These are phyloP conservation scores for Saraca asoca DNA, from an alignment of 331 rosid genomes.

Conservation along the genomic window DNA sequence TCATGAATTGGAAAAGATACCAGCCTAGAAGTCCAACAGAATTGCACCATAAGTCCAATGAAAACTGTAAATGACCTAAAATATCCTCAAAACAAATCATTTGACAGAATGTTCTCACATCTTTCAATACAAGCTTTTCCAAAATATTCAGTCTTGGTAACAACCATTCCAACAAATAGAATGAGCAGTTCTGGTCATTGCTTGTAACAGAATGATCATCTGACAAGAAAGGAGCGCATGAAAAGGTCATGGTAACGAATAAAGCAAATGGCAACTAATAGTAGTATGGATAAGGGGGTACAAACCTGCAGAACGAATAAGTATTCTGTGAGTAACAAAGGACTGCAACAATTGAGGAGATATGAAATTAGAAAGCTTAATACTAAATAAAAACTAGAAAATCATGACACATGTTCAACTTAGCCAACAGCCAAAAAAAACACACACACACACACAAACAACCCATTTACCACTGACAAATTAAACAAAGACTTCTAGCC, in stretches of 20 bases:
- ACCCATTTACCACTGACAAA: too few relatives aligned
- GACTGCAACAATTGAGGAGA: constrained; percentile 56
- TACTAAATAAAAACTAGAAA: background rate
- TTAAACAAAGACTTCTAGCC: too few relatives aligned
- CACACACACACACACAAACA: too few relatives aligned
- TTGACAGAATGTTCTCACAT: constrained; percentile 53
- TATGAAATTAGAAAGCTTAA: constrained; percentile 27
- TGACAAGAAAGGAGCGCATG: constrained; percentile 41
- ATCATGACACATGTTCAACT: too few relatives aligned
- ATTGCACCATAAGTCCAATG: constrained; percentile 8
- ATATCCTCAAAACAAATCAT: constrained; percentile 20
- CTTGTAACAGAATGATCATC: constrained; percentile 47
- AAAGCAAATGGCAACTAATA: constrained; percentile 23
- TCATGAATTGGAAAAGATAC: constrained; percentile 35
- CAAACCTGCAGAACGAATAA: constrained; percentile 71
- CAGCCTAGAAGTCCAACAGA: constrained; percentile 39
- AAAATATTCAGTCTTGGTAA: constrained; percentile 54
- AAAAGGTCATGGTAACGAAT: constrained; percentile 9
- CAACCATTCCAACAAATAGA: constrained; percentile 72
- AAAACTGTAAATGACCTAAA: constrained; percentile 9
- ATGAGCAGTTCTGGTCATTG: constrained; percentile 44
- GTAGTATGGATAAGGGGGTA: constrained; percentile 4
- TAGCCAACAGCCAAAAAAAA: too few relatives aligned
- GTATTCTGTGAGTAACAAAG: constrained; percentile 81
- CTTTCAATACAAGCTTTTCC: constrained; percentile 65